phyloP scores from a whole-genome alignment of 306 rosid species.

The Hippophae tibetana region DNA sequence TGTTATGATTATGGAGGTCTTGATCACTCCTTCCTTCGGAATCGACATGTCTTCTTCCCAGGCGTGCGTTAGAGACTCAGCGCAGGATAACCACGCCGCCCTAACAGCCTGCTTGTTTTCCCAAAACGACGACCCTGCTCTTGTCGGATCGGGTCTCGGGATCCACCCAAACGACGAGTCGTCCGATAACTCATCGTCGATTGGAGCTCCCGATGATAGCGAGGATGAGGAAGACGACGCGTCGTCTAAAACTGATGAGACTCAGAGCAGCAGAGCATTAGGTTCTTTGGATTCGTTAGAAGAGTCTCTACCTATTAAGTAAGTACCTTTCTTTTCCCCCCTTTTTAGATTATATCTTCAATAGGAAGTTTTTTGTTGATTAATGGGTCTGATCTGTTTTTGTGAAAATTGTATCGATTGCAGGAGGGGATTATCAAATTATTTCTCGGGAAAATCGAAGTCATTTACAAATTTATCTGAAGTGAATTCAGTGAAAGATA shows the following conservation, averaged over 20 bases:
- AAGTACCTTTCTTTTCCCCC: background rate
- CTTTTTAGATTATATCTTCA: no score
- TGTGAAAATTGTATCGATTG: background rate
- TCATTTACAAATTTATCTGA: slow-evolving; percentile 65
- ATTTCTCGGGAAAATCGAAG: slow-evolving; percentile 81
- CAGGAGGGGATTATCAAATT: slow-evolving; percentile 85
- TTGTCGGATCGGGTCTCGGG: slow-evolving; percentile 13
- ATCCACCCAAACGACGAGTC: slow-evolving; percentile 30
- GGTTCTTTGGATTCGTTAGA: slow-evolving; percentile 49
- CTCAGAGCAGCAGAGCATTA: slow-evolving; percentile 28
- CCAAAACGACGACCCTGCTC: slow-evolving; percentile 3
- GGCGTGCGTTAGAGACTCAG: slow-evolving; percentile 6
- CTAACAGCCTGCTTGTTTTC: slow-evolving; percentile 18
- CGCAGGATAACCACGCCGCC: slow-evolving; percentile 8
- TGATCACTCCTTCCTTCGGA: slow-evolving; percentile 55
- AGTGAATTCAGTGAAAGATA: slow-evolving; percentile 38
- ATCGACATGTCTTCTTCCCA: slow-evolving; percentile 46
- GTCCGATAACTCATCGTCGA: slow-evolving; percentile 65
- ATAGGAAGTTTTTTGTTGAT: no score
- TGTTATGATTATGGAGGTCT: slow-evolving; percentile 43
- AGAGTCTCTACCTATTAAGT: slow-evolving; percentile 92
- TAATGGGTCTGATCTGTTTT: background rate
- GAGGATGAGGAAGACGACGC: slow-evolving; percentile 30
- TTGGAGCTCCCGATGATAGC: slow-evolving; percentile 68
- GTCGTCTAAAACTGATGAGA: slow-evolving; percentile 30